These are phyloP conservation scores for Phytophthora meadii DNA, from an alignment of 352 stramenopile species.

Conservation along the genomic window DNA sequence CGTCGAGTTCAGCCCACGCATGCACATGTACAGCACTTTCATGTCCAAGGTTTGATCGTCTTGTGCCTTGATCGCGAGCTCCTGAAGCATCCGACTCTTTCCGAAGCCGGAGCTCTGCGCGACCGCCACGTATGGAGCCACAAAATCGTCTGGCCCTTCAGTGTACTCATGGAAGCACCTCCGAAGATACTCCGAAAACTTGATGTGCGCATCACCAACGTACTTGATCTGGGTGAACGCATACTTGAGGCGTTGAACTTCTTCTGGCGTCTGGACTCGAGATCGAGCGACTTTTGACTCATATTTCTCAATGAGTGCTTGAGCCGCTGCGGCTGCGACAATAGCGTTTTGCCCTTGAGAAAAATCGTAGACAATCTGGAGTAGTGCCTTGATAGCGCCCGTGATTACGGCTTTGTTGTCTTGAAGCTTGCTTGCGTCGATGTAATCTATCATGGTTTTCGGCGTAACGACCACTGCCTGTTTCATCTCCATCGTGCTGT, in stretches of 20 bases:
- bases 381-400: too few species aligned
- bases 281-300: neutral
- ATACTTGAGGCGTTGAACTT: neutral
- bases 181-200: conserved; percentile 16
- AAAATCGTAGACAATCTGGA: too few species aligned
- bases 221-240: too few species aligned
- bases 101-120: conserved; percentile 23
- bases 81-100: conserved; percentile 16
- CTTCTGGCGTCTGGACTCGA: neutral
- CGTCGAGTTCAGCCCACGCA: conserved; percentile 6
- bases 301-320: too few species aligned
- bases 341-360: too few species aligned
- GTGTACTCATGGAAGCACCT: conserved; percentile 11
- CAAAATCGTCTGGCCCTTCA: neutral
- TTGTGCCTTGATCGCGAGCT: conserved; percentile 10
- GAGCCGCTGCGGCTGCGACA: too few species aligned
- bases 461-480: too few species aligned
- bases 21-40: conserved; percentile 23
- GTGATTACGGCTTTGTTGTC: too few species aligned
- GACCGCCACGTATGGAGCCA: conserved; percentile 12
- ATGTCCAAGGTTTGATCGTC: neutral
- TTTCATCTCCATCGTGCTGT: too few species aligned
- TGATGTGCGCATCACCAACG: conserved; percentile 2
- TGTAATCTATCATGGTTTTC: too few species aligned
- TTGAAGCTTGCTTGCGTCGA: too few species aligned